Base-by-base conservation (phyloP, 495 filamentous ascomycete genomes). In the Podospora appendiculata region DNA sequence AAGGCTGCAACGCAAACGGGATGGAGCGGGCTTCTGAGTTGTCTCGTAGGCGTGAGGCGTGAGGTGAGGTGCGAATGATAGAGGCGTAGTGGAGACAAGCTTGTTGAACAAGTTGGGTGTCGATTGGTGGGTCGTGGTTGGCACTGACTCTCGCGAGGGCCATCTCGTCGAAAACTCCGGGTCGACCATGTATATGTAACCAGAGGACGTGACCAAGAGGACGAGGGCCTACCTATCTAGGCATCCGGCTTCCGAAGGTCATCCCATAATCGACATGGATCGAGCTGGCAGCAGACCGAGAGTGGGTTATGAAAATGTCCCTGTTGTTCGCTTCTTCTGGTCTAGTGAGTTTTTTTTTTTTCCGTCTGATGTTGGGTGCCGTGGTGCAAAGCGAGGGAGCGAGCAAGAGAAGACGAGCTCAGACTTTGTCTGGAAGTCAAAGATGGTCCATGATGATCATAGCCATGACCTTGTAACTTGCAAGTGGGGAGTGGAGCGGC, bases 1-100 rank as follows among this genome's bases (percentile, higher is more conserved):
- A 56, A 50, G 57, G 52, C 54, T 59, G 62, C 45, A 51, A 48
- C 13, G 59, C 56, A 57, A 60, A 62, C 61, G 58, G 57, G 52
- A 49, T 53, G 55, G 58, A 44, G 52, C 53, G 53, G 51, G 13
- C 40, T 59, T 58, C 54, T 55, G 51, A 42, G 48, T 53, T 56
- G 49, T 52, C 51, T 55, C 41, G 41, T 14, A 41, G 40, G 16
- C 34, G 32, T 34, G 12, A 12, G 45, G 43, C 54, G 59, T 54
- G 9, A 40, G 38, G n/a, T 14, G 10, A 56, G 55, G 58, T 52
- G 59, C 48, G 38, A 40, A 11, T 47, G 33, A 34, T 18, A 41
- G 3, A 35, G 39, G 18, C 43, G 41, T 48, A 32, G 38, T 32
- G 51, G 52, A 9, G 47, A 45, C 13, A 33, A 39, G 36, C 42